These are phyloP conservation scores for Gardenia jasminoides DNA, from an alignment of 257 asterid genomes.

Conservation along the genomic window DNA sequence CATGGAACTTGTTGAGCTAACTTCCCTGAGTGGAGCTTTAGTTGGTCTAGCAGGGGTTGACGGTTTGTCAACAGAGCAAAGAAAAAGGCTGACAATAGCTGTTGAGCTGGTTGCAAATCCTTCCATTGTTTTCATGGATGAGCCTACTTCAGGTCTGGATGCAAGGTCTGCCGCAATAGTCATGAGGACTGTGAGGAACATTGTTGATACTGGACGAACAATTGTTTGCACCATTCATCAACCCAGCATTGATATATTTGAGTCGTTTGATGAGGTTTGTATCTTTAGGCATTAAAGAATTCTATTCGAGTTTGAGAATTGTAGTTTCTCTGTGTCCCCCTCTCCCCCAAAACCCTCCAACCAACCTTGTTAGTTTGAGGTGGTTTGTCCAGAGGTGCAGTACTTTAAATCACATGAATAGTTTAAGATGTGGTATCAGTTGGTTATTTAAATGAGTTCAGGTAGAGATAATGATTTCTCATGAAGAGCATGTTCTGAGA, in stretches of 20 bases:
- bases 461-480: too few relatives aligned
- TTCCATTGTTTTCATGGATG: slow-evolving; percentile 91
- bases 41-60: slow-evolving; percentile 94
- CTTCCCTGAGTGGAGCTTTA: slow-evolving; percentile 74
- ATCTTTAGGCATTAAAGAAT: not conserved
- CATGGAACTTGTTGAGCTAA: slow-evolving; percentile 94
- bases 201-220: slow-evolving; percentile 91
- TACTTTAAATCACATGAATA: too few relatives aligned
- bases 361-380: too few relatives aligned
- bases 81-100: slow-evolving; percentile 91
- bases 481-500: too few relatives aligned
- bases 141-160: slow-evolving; percentile 95
- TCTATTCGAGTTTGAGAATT: too few relatives aligned
- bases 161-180: slow-evolving; percentile 98
- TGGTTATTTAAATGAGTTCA: too few relatives aligned
- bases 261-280: slow-evolving; percentile 91
- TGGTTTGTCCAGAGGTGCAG: too few relatives aligned
- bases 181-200: slow-evolving; percentile 95
- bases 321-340: too few relatives aligned
- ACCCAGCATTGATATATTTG: slow-evolving; percentile 95
- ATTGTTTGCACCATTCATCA: slow-evolving; percentile 97
- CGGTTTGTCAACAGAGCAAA: slow-evolving; percentile 92
- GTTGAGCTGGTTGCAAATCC: slow-evolving; percentile 96
- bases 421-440: too few relatives aligned
- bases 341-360: too few relatives aligned